A percentile compares a stretch with the other conserved stretches of the same genome.
Conservation (phyloP, 208 protist genomes). For the Acanthamoeba healyi region DNA sequence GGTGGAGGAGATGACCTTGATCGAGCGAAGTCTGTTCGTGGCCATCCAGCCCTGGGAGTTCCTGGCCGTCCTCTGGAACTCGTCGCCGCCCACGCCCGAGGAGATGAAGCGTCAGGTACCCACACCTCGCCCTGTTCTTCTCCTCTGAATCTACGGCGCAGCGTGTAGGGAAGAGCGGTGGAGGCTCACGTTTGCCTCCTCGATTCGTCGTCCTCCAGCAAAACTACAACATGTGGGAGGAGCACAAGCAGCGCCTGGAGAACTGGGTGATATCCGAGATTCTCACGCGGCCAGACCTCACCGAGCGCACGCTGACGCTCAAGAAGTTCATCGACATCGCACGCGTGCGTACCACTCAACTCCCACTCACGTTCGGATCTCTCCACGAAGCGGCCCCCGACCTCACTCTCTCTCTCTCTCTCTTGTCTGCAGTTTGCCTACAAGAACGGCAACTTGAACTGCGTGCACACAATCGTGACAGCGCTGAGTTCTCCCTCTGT, state of each 20-base stretch:
- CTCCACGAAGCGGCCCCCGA: background rate
- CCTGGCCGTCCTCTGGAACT: conserved; percentile 32
- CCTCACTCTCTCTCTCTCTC: too few relatives aligned
- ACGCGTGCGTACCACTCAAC: background rate
- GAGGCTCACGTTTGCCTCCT: too few relatives aligned
- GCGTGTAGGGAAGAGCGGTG: too few relatives aligned
- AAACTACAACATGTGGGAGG: conserved; percentile 46
- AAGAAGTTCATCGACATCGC: conserved; percentile 69
- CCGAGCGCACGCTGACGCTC: conserved; percentile 14
- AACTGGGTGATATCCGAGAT: conserved; percentile 43
- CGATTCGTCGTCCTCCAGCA: too few relatives aligned
- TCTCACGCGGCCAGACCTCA: conserved; percentile 33
- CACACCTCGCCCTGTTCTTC: background rate
- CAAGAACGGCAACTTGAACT: conserved; percentile 52
- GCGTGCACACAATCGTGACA: background rate
- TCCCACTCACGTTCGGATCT: background rate
- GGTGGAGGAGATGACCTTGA: conserved; percentile 40
- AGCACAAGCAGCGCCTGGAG: background rate
- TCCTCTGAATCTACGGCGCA: too few relatives aligned
- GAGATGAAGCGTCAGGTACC: conserved; percentile 33
- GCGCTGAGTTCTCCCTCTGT: background rate
- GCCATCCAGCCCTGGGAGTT: conserved; percentile 42
- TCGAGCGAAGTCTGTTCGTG: conserved; percentile 49
- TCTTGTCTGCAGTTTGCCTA: background rate
- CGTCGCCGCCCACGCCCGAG: background rate